phyloP scores from a whole-genome alignment of 345 rosid species.

The Syzygium jambos region DNA sequence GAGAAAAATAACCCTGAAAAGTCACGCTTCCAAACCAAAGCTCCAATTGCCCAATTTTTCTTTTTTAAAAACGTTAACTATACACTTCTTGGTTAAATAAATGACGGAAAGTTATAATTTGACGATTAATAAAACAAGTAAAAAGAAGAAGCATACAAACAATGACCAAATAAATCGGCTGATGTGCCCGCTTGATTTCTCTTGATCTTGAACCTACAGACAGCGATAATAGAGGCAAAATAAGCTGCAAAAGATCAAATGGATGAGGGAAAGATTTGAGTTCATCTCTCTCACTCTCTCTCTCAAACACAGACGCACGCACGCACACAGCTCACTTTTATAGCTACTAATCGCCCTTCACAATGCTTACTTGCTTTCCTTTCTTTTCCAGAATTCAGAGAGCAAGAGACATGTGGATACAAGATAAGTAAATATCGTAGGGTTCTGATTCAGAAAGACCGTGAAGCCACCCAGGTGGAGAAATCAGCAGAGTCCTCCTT shows the following conservation, averaged over 20 bases:
- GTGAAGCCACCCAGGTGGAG: neutral
- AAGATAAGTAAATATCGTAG: neutral
- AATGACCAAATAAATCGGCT: neutral
- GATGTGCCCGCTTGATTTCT: neutral
- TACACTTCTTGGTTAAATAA: neutral
- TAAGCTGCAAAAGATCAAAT: neutral
- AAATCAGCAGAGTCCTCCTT: neutral
- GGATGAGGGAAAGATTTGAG: neutral
- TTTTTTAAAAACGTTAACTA: neutral
- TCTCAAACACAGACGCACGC: neutral
- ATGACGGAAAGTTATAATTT: neutral
- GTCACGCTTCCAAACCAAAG: slow-evolving; percentile 27
- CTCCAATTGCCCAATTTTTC: neutral
- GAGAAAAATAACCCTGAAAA: slow-evolving; percentile 20
- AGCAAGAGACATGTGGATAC: neutral
- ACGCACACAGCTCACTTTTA: neutral
- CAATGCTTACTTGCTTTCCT: neutral
- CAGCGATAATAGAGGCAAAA: neutral
- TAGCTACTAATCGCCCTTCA: neutral
- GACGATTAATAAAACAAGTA: neutral
- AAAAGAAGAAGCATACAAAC: neutral
- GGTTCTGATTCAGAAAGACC: neutral
- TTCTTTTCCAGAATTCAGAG: neutral
- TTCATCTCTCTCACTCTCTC: neutral
- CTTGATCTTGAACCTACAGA: neutral